phyloP scores from a whole-genome alignment of 1,284 basidiomycete species.

The Trichosporon sp. region DNA sequence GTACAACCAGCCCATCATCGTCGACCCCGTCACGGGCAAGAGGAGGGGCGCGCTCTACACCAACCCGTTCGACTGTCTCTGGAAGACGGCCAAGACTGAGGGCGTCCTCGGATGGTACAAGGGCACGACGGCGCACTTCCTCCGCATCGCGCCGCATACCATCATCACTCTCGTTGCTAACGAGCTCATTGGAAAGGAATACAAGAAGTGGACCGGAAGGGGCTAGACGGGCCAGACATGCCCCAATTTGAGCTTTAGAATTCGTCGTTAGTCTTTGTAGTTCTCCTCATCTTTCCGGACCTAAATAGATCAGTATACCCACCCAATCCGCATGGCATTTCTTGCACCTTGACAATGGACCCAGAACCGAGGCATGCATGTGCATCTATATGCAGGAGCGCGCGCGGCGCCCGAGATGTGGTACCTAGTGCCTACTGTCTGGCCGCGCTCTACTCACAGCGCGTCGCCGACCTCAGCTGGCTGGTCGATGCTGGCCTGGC shows the following conservation, averaged over 20 bases:
- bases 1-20: constrained; percentile 89
- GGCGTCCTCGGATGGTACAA: constrained; percentile 91
- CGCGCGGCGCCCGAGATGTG: not conserved
- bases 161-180: constrained; percentile 82
- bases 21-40: constrained; percentile 69
- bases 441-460: not conserved
- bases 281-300: constrained; percentile 1
- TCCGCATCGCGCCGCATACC: constrained; percentile 89
- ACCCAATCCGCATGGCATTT: not conserved
- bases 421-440: not conserved
- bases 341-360: not conserved
- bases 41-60: constrained; percentile 77
- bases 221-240: not conserved
- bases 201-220: constrained; percentile 55
- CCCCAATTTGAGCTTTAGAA: no score
- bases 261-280: no score
- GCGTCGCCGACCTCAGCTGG: not conserved
- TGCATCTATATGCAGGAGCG: constrained; percentile 24
- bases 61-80: constrained; percentile 92
- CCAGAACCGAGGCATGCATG: constrained; percentile 31
- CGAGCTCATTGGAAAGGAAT: constrained; percentile 76
- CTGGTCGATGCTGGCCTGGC: not conserved
- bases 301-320: constrained; percentile 13
- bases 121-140: constrained; percentile 87
- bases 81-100: constrained; percentile 91